Base-by-base conservation (phyloP, 805 yeast genomes). In the Huiozyma naganishii region DNA sequence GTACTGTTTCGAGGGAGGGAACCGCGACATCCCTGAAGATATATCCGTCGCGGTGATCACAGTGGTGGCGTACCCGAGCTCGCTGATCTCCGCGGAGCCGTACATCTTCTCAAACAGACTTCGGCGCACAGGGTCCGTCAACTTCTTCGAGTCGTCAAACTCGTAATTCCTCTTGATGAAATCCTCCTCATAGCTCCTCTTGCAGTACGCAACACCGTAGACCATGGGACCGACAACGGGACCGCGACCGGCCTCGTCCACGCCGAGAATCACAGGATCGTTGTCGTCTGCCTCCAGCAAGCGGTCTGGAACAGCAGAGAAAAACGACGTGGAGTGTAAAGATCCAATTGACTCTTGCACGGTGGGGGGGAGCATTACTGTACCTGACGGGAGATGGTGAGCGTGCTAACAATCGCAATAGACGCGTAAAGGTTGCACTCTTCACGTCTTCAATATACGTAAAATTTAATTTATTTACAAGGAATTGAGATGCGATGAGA, bases 141-240 rank as follows among this genome's bases (percentile, higher is more conserved):
- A 66, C 5, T 84, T 82, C 56, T 92, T 92, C 5, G 97, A 89
- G 62, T 92, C 99, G 8, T 90, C 95, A 65, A 92, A 92, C 11
- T 88, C 96, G 51, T 76, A 81, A 30, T 72, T 65, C 27, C 74
- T 72, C 41, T 82, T 70, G 13, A 71, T 58, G 1, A 64, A 56
- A 29, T 69, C 72, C 49, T 49, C 60, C 47, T 65, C 66, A 45
- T 76, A 83, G 0, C 66, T 61, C 40, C 72, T 70, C 9, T 79
- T 63, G 49, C 95, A 80, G 58, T 87, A 92, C 3, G 92, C 79
- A 6, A 87, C 69, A 3, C 95, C 95, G 57, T 92, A 92, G 1
- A 92, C 98, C 98, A 92, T 92, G 0, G 97, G 95, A 0, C 98
- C 98, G 36, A 94, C 55, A 0, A 94, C 97, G 0, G 99, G 99